Evolutionary conservation across 106 monocot species (phyloP), one percentile per base, ranked within the genome.

Genomic region (Apostasia ramifera): DNA sequence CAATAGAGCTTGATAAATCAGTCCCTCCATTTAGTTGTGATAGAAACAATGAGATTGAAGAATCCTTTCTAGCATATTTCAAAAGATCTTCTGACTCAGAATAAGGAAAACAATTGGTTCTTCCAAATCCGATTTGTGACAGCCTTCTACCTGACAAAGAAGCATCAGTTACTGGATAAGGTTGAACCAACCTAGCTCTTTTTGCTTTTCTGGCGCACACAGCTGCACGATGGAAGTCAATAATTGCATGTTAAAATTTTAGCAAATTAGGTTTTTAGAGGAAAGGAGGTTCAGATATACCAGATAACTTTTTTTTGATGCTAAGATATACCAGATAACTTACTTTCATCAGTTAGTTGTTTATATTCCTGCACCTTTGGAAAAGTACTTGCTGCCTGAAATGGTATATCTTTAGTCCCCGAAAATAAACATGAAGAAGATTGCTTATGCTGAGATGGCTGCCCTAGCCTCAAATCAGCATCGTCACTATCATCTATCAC

Each of bases 381-480:
- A 40, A 55, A 73, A 68, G 70, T 57, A 71, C 59, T 46, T 13
- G 53, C 50, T 56, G 50, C 40, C 50, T 60, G 72, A 66, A 55
- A 66, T 53, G 67, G 70, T 50, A 62, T 37, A 57, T 72, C 52
- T 49, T 66, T 38, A 74, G 76, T 45, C 40, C 53, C 57, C 70
- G 82, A 61, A 74, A 51, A 60, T 62, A 70, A 70, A 55, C 39
- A 57, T 44, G 61, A 47, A 49, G 74, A 65, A 54, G 54, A 53
- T 57, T 74, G 70, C 54, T 53, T 77, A 58, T 76, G 67, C 59
- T 82, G 83, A 69, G 86, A 79, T 63, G 88, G 88, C 62, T 91
- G 95, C 75, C 95, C 88, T 47, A 95, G 88, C 63, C 84, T 84
- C 75, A 95, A 69, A 78, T 91, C 91, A 71, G 69, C 50, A 67